A percentile compares a stretch with the other conserved stretches of the same genome.
Evolutionary conservation across 352 stramenopile species (phyloP).

Genomic region (Phytopythium mirpurense): DNA sequence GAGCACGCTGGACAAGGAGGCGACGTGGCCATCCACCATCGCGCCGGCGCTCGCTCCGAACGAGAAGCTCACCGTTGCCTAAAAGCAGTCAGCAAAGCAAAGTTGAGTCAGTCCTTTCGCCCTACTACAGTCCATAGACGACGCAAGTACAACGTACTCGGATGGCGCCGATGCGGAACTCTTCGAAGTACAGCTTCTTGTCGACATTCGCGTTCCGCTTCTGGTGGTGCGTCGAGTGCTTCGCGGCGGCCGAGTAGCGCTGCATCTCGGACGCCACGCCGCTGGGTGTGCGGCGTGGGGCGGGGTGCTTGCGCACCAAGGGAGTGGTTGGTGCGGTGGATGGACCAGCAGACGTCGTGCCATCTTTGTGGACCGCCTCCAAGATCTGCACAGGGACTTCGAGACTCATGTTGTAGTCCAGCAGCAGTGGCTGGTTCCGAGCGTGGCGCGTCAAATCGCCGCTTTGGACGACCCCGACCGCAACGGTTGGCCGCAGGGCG

Average conservation of each 20-base stretch:
- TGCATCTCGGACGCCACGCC: conserved; percentile 30
- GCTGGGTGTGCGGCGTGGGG: conserved; percentile 18
- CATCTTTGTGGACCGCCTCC: conserved; percentile 63
- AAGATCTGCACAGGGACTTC: conserved; percentile 69
- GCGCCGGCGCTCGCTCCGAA: conserved; percentile 63
- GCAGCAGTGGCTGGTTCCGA: conserved; percentile 47
- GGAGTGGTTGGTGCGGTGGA: conserved; percentile 27
- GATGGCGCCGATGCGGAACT: conserved; percentile 84
- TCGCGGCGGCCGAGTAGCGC: conserved; percentile 13
- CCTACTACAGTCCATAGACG: not conserved
- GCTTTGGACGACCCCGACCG: conserved; percentile 18
- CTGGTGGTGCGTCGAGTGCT: conserved; percentile 13
- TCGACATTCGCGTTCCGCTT: conserved; percentile 44
- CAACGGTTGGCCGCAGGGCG: conserved; percentile 19
- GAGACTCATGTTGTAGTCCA: conserved; percentile 71
- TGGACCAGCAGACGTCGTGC: conserved; percentile 30
- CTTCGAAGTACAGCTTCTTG: conserved; percentile 89
- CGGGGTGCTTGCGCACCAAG: conserved; percentile 19
- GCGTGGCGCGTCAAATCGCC: conserved; percentile 28
- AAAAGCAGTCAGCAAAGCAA: not conserved
- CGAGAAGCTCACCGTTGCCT: conserved; percentile 82
- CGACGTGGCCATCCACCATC: conserved; percentile 55
- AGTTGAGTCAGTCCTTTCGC: not conserved
- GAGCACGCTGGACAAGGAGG: conserved; percentile 22
- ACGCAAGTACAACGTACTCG: conserved; percentile 23